Evolutionary conservation across 306 rosid genomes (phyloP).

Genomic region (Trichosanthes cucumerina): DNA sequence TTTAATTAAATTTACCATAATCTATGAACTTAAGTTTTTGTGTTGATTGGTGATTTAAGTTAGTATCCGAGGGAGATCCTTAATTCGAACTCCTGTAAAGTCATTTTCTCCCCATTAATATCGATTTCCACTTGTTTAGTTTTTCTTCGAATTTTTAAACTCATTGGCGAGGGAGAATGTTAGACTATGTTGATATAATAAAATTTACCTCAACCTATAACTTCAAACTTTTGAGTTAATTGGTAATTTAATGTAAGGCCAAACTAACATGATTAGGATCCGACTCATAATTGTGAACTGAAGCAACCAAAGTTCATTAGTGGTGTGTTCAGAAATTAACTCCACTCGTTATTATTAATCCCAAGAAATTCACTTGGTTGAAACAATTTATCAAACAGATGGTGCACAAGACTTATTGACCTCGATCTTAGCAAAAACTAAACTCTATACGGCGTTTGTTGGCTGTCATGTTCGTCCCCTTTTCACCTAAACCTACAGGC

Average conservation of each 20-base stretch:
- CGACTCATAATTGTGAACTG: neutral
- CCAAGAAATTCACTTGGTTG: neutral
- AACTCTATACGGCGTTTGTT: neutral
- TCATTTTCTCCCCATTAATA: no score
- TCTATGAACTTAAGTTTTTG: no score
- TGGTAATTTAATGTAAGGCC: neutral
- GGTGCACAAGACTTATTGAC: neutral
- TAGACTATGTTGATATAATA: no score
- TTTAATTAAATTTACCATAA: no score
- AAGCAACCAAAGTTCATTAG: neutral
- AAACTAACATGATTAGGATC: neutral
- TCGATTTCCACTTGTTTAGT: no score
- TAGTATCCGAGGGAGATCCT: no score
- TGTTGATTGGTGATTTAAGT: no score
- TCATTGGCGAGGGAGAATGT: no score
- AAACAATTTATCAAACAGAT: slow-evolving; percentile 1
- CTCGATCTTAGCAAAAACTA: neutral
- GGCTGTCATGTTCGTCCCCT: neutral
- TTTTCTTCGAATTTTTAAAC: no score
- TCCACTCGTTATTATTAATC: neutral
- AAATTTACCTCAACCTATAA: no score
- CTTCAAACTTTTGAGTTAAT: no score
- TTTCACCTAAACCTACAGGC: neutral
- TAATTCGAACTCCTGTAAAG: no score
- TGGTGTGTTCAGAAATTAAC: neutral